Evolutionary conservation across 805 yeast species (phyloP).

Genomic region (Saturnispora ahearnii): DNA sequence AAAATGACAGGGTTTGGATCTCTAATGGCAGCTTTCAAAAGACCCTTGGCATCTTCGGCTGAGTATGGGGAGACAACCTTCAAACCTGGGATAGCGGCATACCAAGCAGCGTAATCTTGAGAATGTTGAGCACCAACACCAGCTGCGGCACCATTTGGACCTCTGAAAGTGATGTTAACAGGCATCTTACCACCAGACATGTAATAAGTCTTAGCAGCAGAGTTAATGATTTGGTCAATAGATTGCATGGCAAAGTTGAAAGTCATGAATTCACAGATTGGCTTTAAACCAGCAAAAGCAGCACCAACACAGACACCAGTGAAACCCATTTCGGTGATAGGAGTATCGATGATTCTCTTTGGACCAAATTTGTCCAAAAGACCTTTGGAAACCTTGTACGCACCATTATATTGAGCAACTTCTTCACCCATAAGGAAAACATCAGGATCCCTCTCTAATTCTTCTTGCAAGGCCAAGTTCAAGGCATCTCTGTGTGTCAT

Average conservation of each 20-base stretch:
- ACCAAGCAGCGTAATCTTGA: slow-evolving; percentile 96
- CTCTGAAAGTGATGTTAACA: slow-evolving; percentile 95
- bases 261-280: slow-evolving; percentile 97
- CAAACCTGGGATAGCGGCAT: slow-evolving; percentile 95
- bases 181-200: slow-evolving; percentile 99
- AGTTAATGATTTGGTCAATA: slow-evolving; percentile 95
- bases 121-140: slow-evolving; percentile 99
- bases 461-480: slow-evolving; percentile 93
- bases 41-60: slow-evolving; percentile 93
- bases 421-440: slow-evolving; percentile 98
- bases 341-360: slow-evolving; percentile 88
- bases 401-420: slow-evolving; percentile 99
- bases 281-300: slow-evolving; percentile 92
- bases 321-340: slow-evolving; percentile 99
- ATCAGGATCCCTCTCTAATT: slow-evolving; percentile 88
- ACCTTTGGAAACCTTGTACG: slow-evolving; percentile 95
- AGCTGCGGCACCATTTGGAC: slow-evolving; percentile 99
- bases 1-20: slow-evolving; percentile 98
- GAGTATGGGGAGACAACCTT: slow-evolving; percentile 94
- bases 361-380: slow-evolving; percentile 92
- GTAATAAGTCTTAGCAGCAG: slow-evolving; percentile 97
- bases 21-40: slow-evolving; percentile 91
- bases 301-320: slow-evolving; percentile 93
- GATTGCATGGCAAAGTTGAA: slow-evolving; percentile 99
- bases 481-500: slow-evolving; percentile 97